Evolutionary conservation across 1,284 basidiomycete species (phyloP).

Genomic region (Leucoagaricus sp.): DNA sequence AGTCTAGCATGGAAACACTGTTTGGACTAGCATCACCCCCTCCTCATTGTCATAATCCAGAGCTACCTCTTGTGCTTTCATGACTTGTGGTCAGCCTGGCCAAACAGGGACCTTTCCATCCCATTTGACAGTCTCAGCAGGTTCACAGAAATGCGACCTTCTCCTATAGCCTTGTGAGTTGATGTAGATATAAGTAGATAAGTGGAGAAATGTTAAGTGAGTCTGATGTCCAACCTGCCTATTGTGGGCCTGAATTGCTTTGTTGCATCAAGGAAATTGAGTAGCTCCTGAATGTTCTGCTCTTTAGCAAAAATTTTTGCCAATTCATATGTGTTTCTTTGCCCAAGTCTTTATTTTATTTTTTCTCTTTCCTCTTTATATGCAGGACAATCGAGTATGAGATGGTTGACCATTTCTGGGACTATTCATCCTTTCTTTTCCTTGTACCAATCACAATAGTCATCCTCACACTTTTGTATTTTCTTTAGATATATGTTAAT

Average conservation of each 20-base stretch:
- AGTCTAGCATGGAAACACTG: neutral
- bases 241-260: neutral
- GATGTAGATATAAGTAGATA: too few relatives aligned
- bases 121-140: too few relatives aligned
- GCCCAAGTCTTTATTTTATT: neutral
- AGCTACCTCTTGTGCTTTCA: neutral
- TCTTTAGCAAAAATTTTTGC: neutral
- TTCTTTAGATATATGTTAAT: slow-evolving; percentile 16
- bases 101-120: too few relatives aligned
- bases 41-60: too few relatives aligned
- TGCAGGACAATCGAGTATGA: slow-evolving; percentile 17
- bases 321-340: neutral
- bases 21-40: neutral
- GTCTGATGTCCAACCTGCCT: neutral
- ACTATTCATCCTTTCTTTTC: neutral
- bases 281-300: neutral
- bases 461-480: slow-evolving; percentile 6
- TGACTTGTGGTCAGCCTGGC: neutral
- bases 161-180: neutral
- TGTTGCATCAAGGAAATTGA: neutral
- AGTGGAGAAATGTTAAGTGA: too few relatives aligned
- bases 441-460: slow-evolving; percentile 11
- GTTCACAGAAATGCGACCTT: neutral
- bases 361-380: slow-evolving; percentile 4
- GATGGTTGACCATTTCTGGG: slow-evolving; percentile 17